These are phyloP conservation scores for Globisporangium acanthophoron DNA, from an alignment of 352 stramenopile species.

Conservation along the genomic window DNA sequence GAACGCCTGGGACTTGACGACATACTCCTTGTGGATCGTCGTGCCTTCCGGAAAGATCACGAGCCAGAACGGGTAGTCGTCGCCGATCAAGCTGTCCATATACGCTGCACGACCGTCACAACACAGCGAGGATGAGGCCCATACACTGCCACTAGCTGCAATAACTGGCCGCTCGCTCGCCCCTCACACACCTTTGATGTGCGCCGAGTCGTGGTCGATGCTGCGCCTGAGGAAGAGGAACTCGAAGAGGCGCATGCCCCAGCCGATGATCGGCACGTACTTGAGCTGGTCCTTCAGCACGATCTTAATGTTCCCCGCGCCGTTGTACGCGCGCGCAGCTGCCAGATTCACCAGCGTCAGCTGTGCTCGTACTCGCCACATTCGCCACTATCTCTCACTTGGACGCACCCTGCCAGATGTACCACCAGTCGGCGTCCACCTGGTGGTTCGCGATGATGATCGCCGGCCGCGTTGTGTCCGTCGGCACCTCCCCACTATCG, in stretches of 20 bases:
- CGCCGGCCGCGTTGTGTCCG: conserved; percentile 57
- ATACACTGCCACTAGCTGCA: no score
- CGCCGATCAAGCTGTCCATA: conserved; percentile 69
- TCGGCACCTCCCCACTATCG: conserved; percentile 65
- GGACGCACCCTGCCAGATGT: conserved; percentile 73
- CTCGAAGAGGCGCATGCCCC: conserved; percentile 87
- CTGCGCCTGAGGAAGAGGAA: conserved; percentile 87
- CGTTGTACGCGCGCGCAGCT: conserved; percentile 50
- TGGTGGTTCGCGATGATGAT: conserved; percentile 92
- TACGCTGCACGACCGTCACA: conserved; percentile 26
- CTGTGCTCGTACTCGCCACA: no score
- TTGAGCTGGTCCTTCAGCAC: conserved; percentile 90
- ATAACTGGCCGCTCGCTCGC: no score
- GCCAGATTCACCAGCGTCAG: not conserved
- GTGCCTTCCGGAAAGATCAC: conserved; percentile 89
- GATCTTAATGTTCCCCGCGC: conserved; percentile 87
- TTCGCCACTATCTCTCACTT: no score
- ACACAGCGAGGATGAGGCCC: no score
- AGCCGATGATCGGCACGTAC: conserved; percentile 84
- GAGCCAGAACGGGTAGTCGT: conserved; percentile 86
- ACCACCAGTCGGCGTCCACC: conserved; percentile 92
- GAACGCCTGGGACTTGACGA: conserved; percentile 89
- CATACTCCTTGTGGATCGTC: conserved; percentile 85
- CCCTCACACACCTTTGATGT: conserved; percentile 42
- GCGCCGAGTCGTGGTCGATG: conserved; percentile 65